These are phyloP conservation scores for Penicillium paneum DNA, from an alignment of 2,329 filamentous ascomycete genomes.

Conservation along the genomic window DNA sequence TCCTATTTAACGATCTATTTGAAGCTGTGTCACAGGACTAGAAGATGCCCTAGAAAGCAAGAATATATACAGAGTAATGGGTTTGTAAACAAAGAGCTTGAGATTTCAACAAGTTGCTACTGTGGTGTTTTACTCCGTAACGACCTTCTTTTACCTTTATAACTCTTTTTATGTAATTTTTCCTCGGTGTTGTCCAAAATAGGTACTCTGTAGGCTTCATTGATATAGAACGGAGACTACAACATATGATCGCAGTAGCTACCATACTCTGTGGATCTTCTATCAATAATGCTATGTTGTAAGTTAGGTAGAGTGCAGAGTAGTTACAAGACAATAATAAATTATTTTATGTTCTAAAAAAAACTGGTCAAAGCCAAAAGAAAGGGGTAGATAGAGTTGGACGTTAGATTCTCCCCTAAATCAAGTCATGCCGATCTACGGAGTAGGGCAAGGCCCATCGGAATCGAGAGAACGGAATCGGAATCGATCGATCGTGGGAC, in stretches of 20 bases:
- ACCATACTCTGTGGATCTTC: too few relatives aligned
- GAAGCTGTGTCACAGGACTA: not conserved
- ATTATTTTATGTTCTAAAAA: not conserved
- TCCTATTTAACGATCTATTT: not conserved
- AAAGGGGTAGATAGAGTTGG: slow-evolving; percentile 3
- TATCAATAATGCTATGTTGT: too few relatives aligned
- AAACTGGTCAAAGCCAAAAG: not conserved
- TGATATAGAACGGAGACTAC: too few relatives aligned
- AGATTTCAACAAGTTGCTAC: not conserved
- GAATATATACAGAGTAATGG: not conserved
- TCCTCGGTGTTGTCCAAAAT: not conserved
- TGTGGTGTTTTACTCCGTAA: too few relatives aligned
- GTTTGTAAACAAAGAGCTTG: not conserved
- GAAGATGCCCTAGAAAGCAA: not conserved
- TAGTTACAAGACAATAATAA: not conserved
- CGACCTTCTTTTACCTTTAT: not conserved
- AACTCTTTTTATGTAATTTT: not conserved
- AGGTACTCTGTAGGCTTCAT: not conserved
- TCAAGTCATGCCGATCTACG: slow-evolving; percentile 12
- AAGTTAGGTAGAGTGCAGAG: too few relatives aligned
- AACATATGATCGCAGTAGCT: too few relatives aligned
- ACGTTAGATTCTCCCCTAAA: not conserved
- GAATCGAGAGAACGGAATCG: slow-evolving; percentile 21
- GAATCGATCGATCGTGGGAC: slow-evolving; percentile 21
- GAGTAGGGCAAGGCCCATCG: slow-evolving; percentile 5